These are phyloP conservation scores for Solanum hybrid DNA, from an alignment of 305 asterid species.

Conservation along the genomic window DNA sequence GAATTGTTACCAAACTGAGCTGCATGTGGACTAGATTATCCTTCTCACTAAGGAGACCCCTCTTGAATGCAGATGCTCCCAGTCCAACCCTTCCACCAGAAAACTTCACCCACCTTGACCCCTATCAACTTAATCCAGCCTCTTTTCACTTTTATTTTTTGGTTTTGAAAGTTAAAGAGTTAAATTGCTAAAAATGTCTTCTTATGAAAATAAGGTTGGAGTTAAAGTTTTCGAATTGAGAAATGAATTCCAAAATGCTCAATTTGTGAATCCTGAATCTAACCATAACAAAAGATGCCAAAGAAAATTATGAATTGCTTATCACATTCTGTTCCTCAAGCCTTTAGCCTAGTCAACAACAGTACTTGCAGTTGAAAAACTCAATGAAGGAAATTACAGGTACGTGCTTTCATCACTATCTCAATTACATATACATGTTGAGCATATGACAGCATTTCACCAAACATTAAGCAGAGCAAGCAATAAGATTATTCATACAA, in stretches of 20 bases:
- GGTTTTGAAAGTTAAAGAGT: background rate
- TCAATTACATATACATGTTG: background rate
- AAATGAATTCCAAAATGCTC: background rate
- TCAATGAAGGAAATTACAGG: conserved; percentile 1
- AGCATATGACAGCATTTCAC: background rate
- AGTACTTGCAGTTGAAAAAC: background rate
- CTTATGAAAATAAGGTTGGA: background rate
- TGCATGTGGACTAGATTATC: background rate
- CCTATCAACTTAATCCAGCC: background rate
- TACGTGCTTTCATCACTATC: background rate
- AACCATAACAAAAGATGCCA: background rate
- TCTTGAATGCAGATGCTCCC: background rate
- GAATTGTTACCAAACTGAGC: background rate
- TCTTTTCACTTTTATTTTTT: background rate
- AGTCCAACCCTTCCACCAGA: background rate
- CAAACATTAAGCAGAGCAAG: background rate
- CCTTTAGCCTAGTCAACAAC: background rate
- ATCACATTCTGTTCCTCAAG: background rate
- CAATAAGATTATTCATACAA: background rate
- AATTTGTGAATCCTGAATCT: background rate
- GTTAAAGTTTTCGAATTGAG: background rate
- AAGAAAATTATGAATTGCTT: background rate
- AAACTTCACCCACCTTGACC: background rate
- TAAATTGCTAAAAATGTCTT: background rate
- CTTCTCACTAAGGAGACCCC: background rate